Evolutionary conservation across 306 rosid genomes (phyloP), one percentile per base, ranked within the genome.

Genomic region (Cotoneaster glaucophyllus): DNA sequence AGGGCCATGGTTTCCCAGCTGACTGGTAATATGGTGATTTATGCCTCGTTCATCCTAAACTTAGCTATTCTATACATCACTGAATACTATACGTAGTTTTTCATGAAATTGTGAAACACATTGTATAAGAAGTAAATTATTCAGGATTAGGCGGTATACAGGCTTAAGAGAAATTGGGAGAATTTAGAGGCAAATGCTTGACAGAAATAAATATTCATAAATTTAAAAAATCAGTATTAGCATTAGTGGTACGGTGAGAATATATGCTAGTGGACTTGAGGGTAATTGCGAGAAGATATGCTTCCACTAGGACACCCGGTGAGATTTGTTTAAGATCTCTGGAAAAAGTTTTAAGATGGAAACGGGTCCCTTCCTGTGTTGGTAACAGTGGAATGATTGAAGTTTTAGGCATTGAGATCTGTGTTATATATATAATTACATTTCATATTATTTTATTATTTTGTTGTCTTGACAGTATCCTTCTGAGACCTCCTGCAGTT

Each of bases 1-100:
- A 88, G 84, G 98, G 99, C 84, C 99, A 95, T 69, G 86, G 97
- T 70, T 89, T 92, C 81, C 82, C 93, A 34, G 96, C 98, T 21
- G 99, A 95, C 86, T 90, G 99, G 99, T 95, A 89, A 88, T 77
- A 24, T 50, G 63, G 58, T 75, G 80, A 61, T 67, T 41, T 44
- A 69, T 32, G 52, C 69, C 48, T 67, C 39, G 37, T 76, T 77
- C 73, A 77, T 57, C 53, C 67, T 31, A 56, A 19, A 39, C 18
- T 12, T 13, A n/a, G 62, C 15, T 17, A 24, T 44, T 34, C 13
- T 52, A 18, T 5, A 14, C 14, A 61, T 7, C 28, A 41, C 41
- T 37, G 8, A 15, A 34, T 50, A n/a, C 22, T 17, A 9, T 12
- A 39, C 26, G 19, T 8, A 70, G 73, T 37, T 37, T 75, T 41